Base-by-base conservation (phyloP, 441 rosid species). In the Brassica balearica region DNA sequence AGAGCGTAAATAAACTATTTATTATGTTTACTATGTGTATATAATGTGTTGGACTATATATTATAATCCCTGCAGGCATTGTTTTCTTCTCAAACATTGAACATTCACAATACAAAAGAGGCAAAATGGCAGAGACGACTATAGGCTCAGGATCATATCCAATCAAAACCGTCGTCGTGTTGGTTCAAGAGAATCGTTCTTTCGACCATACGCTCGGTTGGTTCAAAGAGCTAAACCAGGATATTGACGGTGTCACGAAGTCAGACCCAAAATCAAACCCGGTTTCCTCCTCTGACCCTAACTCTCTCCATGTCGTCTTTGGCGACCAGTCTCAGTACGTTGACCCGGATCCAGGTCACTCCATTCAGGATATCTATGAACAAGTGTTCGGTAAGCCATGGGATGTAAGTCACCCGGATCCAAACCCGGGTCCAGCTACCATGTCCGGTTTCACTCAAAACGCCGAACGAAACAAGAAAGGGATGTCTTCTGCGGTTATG, bases 181-280 rank as follows among this genome's bases (percentile, higher is more conserved):
- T 92, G 59, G 91, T 91, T 58, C 98, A 92, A 83, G 97, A 94
- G 67, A 94, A 94, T 86, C 97, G 98, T 8, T 91, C 98, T 7
- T 93, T 93, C 69, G 96, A 92, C 72, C 97, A 92, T 86, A 88
- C 86, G 68, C 85, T 94, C 2, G 98, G 98, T 4, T 94, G 97
- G 97, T 83, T 92, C 78, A 94, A 91, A 69, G 81, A 88, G 17
- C 73, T 86, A 68, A 88, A 94, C 86, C 90, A 80, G 2, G 87
- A 93, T 64, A 91, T 94, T 77, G 81, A 94, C 64, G 98, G 97
- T 12, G 92, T 88, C 2, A 81, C 88, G 0, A 92, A 90, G 6
- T 77, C 91, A 1, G 90, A 94, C 78, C 73, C 82, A 3, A 75
- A 75, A 46, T 91, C 88, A 4, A 94, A 92, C 77, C 91, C 88